Evolutionary conservation across 495 filamentous ascomycete species (phyloP), one percentile per base, ranked within the genome.

Genomic region (Mycothermus thermophilus): DNA sequence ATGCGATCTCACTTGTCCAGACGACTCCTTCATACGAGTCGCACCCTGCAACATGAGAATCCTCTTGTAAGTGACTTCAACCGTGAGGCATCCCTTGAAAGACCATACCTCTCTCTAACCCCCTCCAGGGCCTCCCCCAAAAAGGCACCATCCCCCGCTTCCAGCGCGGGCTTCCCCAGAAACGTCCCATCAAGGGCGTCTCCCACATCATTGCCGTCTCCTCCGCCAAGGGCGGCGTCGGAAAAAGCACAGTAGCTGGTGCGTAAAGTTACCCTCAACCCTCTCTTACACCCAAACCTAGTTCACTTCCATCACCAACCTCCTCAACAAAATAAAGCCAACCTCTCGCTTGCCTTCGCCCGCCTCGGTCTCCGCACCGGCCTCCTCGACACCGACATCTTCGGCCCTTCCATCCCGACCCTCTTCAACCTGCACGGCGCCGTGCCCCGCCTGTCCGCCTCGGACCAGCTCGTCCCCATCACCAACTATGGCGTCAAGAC

Each of bases 401-500:
- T 94, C 54, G 92, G 92, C 0, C 92, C 90, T 1, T 92, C 83
- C 1, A 83, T 99, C 38, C 90, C 90, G 2, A 94, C 83, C 1
- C 67, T 99, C 1, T 69, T 97, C 40, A 76, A 85, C 51, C 67
- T 96, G 10, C 8, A 34, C 27, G 74, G 72, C 16, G 71, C 7
- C 5, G 9, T 86, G 54, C 83, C 83, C 8, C 62, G 72, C 18
- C 64, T 90, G 29, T 72, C 76, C 25, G 52, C 67, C 14, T 64
- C 78, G 39, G 81, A 93, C 54, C 80, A 80, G 44, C 67, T 99
- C 6, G 35, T 96, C 15, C 92, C 92, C 0, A 58, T 96, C 16
- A 80, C 78, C n/a, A 93, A 90, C 51, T 96, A 95, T 61, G 92
- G 88, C 35, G 70, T 99, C 39, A 88, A 92, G 56, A 87, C 81